Evolutionary conservation across 495 filamentous ascomycete genomes (phyloP).

Genomic region (Trichoderma asperelloides): DNA sequence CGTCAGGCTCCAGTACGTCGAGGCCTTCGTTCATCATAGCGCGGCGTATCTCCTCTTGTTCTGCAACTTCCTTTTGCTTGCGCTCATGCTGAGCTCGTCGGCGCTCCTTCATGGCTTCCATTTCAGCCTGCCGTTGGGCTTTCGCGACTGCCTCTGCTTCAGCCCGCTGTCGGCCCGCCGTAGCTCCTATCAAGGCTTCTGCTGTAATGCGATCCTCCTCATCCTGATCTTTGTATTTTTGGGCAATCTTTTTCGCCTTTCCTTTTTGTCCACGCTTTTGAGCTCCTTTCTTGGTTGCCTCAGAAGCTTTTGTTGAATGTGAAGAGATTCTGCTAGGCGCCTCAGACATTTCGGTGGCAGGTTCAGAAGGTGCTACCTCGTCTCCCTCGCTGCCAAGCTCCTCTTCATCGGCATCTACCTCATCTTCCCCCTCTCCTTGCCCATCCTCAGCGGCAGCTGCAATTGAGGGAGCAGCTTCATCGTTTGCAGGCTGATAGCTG

Average conservation of each 20-base stretch:
- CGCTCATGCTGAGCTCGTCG: constrained; percentile 71
- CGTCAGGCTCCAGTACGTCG: constrained; percentile 38
- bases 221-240: constrained; percentile 91
- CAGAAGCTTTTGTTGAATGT: constrained; percentile 16
- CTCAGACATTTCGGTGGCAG: neutral
- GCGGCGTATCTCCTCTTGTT: constrained; percentile 57
- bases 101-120: constrained; percentile 56
- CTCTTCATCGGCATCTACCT: constrained; percentile 14
- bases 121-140: constrained; percentile 47
- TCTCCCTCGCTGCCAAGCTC: constrained; percentile 20
- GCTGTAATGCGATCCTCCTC: constrained; percentile 82
- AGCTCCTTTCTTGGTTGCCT: constrained; percentile 29
- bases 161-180: constrained; percentile 44
- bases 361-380: neutral
- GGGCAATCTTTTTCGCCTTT: constrained; percentile 79
- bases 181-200: constrained; percentile 70
- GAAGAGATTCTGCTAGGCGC: constrained; percentile 14
- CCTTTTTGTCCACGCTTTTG: constrained; percentile 68
- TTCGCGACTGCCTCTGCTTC: constrained; percentile 45
- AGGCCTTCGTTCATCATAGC: constrained; percentile 42
- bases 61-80: constrained; percentile 49
- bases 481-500: constrained; percentile 13
- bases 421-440: constrained; percentile 9
- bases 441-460: constrained; percentile 8
- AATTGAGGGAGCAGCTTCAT: neutral